Conservation (phyloP, 805 yeast genomes). For the Blastobotrys robertii region DNA sequence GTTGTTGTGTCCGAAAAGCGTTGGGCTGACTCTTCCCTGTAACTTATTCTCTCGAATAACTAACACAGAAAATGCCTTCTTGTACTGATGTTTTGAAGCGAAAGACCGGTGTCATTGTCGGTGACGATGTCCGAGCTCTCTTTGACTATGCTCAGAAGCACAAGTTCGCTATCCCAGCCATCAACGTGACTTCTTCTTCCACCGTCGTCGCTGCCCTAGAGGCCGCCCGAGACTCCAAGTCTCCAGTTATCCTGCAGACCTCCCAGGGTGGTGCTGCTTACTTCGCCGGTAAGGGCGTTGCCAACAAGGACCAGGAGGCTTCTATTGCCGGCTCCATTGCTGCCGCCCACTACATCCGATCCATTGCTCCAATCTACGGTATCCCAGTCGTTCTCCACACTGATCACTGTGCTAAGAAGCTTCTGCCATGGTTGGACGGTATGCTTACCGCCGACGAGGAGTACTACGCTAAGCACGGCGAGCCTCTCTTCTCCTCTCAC, state of each 20-base stretch:
- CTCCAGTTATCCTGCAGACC: constrained; percentile 94
- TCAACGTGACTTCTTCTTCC: constrained; percentile 95
- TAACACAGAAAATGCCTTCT: constrained; percentile 15
- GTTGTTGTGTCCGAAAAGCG: too few relatives aligned
- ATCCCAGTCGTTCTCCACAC: constrained; percentile 95
- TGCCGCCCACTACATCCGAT: constrained; percentile 95
- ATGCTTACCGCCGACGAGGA: constrained; percentile 95
- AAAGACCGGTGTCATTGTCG: constrained; percentile 97
- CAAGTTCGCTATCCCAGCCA: constrained; percentile 96
- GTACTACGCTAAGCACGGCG: constrained; percentile 75
- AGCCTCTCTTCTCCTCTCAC: constrained; percentile 96
- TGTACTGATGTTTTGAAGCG: constrained; percentile 59
- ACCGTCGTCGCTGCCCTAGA: constrained; percentile 95
- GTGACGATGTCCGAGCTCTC: constrained; percentile 76
- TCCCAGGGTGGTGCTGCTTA: constrained; percentile 99
- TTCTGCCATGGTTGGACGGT: constrained; percentile 98
- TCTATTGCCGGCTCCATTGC: constrained; percentile 92
- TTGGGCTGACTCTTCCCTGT: not conserved
- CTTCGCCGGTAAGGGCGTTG: constrained; percentile 99
- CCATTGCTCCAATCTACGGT: constrained; percentile 94
- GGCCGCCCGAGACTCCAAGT: constrained; percentile 89
- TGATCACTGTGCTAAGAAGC: constrained; percentile 98
- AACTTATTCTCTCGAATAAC: not conserved
- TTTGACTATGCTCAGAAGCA: constrained; percentile 89
- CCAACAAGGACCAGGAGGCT: constrained; percentile 87